These are phyloP conservation scores for Penicillium arizonense DNA, from an alignment of 495 filamentous ascomycete genomes.

Conservation along the genomic window DNA sequence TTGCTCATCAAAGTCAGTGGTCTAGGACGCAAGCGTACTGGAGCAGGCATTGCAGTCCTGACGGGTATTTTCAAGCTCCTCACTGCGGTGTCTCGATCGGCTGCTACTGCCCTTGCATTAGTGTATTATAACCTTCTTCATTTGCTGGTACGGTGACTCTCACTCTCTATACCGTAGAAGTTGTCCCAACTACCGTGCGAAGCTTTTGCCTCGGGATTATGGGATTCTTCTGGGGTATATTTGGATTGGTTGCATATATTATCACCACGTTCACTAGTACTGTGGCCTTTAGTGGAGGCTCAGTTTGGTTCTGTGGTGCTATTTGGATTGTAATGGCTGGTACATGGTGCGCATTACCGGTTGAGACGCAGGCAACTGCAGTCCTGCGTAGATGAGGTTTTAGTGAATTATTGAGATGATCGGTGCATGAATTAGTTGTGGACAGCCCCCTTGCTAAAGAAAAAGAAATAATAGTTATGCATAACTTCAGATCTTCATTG, in stretches of 20 bases:
- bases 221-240: constrained; percentile 13
- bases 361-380: constrained; percentile 15
- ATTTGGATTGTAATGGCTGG: constrained; percentile 17
- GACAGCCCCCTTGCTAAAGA: too few relatives aligned
- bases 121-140: not conserved
- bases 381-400: constrained; percentile 4
- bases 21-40: constrained; percentile 11
- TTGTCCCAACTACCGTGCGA: not conserved
- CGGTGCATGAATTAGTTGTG: too few relatives aligned
- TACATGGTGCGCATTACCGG: constrained; percentile 10
- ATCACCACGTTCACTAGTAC: constrained; percentile 13
- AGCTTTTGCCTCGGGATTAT: constrained; percentile 3
- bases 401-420: too few relatives aligned
- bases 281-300: constrained; percentile 4
- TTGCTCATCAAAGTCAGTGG: constrained; percentile 4
- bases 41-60: constrained; percentile 6
- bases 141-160: not conserved
- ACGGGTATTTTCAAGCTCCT: constrained; percentile 3
- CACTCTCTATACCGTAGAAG: constrained; percentile 9
- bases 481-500: not conserved
- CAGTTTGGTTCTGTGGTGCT: constrained; percentile 24
- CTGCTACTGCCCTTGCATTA: constrained; percentile 5
- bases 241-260: constrained; percentile 17
- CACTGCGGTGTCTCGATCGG: too few relatives aligned
- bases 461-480: too few relatives aligned